Evolutionary conservation across 2,329 filamentous ascomycete species (phyloP).

Genomic region (Fusarium stilboides): DNA sequence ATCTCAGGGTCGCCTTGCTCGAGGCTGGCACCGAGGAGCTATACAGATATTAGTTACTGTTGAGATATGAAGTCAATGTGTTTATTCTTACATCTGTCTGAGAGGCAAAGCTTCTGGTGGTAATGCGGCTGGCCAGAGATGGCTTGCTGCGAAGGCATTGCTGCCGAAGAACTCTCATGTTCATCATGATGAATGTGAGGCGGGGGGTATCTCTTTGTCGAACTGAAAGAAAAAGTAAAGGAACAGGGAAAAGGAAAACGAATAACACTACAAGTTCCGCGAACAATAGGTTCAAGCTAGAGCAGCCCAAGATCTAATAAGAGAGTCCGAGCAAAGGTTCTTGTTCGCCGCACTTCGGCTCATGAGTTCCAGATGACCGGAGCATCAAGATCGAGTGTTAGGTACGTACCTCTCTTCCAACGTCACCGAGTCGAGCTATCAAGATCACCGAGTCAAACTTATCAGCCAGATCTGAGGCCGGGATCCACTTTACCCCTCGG

Average conservation of each 20-base stretch:
- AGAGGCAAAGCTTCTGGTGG: conserved; percentile 43
- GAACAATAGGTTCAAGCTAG: conserved; percentile 12
- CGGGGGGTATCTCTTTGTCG: conserved; percentile 8
- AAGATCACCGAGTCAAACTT: conserved; percentile 34
- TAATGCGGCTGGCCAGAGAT: conserved; percentile 40
- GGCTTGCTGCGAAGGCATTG: conserved; percentile 45
- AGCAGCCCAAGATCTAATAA: conserved; percentile 40
- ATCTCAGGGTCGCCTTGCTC: conserved; percentile 86
- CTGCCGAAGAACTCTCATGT: conserved; percentile 46
- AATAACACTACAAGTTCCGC: background rate
- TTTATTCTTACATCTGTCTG: conserved; percentile 42
- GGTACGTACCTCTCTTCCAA: conserved; percentile 27
- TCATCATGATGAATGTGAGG: conserved; percentile 42
- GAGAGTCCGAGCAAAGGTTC: conserved; percentile 18
- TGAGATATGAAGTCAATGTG: accelerated
- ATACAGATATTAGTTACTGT: conserved; percentile 13
- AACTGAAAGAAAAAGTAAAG: conserved; percentile 5
- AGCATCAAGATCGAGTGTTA: conserved; percentile 18
- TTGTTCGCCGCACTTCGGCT: conserved; percentile 35
- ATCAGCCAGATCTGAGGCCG: conserved; percentile 20
- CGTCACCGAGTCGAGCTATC: conserved; percentile 30
- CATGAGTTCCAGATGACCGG: conserved; percentile 38
- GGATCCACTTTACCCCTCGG: conserved; percentile 24
- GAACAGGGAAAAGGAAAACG: conserved; percentile 1
- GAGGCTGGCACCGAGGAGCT: conserved; percentile 84